A percentile compares a stretch with the other conserved stretches of the same genome.
Evolutionary conservation across 805 yeast genomes (phyloP).

Genomic region (Starmerella geochares): DNA sequence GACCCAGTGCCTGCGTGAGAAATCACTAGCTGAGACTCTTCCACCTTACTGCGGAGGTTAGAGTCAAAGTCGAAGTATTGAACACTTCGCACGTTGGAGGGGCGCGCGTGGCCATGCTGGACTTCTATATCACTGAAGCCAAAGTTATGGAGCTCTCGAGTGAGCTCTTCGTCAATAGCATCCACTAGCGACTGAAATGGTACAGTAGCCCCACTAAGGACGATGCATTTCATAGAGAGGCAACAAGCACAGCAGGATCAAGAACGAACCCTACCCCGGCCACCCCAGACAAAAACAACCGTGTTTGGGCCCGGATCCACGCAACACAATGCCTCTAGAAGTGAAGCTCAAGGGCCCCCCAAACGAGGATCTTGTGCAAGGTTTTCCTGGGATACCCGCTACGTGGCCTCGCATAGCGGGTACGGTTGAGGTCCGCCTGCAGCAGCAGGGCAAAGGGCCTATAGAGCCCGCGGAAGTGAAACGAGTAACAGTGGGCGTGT

Average conservation of each 20-base stretch:
- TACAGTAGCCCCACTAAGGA: constrained; percentile 88
- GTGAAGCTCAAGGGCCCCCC: constrained; percentile 31
- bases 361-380: constrained; percentile 35
- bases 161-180: constrained; percentile 33
- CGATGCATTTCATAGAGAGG: constrained; percentile 35
- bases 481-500: constrained; percentile 31
- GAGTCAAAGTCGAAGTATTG: constrained; percentile 42
- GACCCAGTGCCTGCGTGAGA: constrained; percentile 94
- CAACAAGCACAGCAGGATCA: background rate
- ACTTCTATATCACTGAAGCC: constrained; percentile 40
- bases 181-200: constrained; percentile 55
- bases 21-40: constrained; percentile 48
- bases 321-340: constrained; percentile 16
- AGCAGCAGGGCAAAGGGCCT: constrained; percentile 7
- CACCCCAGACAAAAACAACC: background rate
- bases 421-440: constrained; percentile 31
- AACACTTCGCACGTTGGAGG: constrained; percentile 29
- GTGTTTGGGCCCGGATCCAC: background rate
- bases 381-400: constrained; percentile 38
- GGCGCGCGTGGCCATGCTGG: constrained; percentile 48
- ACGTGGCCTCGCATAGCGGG: constrained; percentile 37
- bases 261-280: background rate
- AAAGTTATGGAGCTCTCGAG: constrained; percentile 33
- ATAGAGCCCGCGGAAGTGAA: constrained; percentile 15
- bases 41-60: constrained; percentile 37